These are phyloP conservation scores for Leccinum uliginosum DNA, from an alignment of 768 basidiomycete species.

Conservation along the genomic window DNA sequence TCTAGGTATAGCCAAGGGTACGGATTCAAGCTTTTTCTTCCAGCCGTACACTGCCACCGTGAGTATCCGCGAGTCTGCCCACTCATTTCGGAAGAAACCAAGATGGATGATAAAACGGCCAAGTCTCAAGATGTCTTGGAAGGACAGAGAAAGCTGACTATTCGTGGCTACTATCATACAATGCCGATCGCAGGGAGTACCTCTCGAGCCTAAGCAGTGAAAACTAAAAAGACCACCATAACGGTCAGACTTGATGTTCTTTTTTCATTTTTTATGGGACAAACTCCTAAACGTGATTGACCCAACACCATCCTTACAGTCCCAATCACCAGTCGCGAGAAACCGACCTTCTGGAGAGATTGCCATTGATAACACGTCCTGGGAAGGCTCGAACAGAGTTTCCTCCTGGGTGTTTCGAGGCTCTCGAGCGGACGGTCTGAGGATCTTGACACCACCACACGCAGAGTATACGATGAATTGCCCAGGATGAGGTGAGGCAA, in stretches of 20 bases:
- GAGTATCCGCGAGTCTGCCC: neutral
- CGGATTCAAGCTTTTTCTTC: too few species aligned
- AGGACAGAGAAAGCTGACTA: neutral
- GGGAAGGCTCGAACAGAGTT: neutral
- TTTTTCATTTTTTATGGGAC: neutral
- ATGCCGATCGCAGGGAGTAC: too few species aligned
- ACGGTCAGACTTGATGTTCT: neutral
- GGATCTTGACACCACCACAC: neutral
- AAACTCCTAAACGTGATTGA: neutral
- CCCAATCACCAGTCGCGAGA: conserved; percentile 4
- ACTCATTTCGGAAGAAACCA: neutral
- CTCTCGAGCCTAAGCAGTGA: neutral
- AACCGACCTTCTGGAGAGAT: neutral
- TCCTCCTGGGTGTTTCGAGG: neutral
- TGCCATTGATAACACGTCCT: conserved; percentile 9
- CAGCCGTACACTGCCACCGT: too few species aligned
- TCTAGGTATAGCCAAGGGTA: neutral
- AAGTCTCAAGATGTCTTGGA: neutral
- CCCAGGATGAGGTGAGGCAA: conserved; percentile 4
- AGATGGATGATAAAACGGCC: neutral
- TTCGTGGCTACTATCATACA: neutral
- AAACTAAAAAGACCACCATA: neutral
- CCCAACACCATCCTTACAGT: conserved; percentile 3
- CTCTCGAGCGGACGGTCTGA: neutral
- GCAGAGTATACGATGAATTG: neutral